These are phyloP conservation scores for Capronia coronata DNA, from an alignment of 2,329 filamentous ascomycete species.

Conservation along the genomic window DNA sequence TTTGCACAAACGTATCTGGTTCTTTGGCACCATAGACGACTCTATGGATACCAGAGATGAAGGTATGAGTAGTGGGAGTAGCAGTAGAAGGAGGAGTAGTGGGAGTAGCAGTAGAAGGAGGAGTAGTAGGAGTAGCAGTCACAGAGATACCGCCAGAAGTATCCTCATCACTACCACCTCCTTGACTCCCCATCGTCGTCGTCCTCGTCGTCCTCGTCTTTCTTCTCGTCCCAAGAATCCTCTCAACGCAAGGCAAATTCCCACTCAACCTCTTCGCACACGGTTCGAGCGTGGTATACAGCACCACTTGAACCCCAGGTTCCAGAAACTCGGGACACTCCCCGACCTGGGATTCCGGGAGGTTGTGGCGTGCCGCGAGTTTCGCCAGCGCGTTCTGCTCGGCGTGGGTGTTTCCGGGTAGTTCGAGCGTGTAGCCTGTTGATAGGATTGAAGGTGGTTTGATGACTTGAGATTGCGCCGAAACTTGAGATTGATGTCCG, in stretches of 20 bases:
- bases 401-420: slow-evolving; percentile 88
- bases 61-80: slow-evolving; percentile 28
- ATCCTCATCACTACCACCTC: neutral
- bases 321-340: slow-evolving; percentile 43
- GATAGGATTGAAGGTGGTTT: too few relatives aligned
- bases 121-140: neutral
- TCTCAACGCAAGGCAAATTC: slow-evolving; percentile 58
- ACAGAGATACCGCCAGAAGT: too few relatives aligned
- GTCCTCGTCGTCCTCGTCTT: too few relatives aligned
- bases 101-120: slow-evolving; percentile 29
- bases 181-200: too few relatives aligned
- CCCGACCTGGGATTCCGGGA: slow-evolving; percentile 30
- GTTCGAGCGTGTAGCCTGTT: slow-evolving; percentile 85
- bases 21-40: slow-evolving; percentile 87
- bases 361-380: slow-evolving; percentile 37
- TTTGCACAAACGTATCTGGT: slow-evolving; percentile 79
- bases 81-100: slow-evolving; percentile 29
- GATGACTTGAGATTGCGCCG: too few relatives aligned
- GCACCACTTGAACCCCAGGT: slow-evolving; percentile 45
- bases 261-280: slow-evolving; percentile 43
- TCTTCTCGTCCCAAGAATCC: slow-evolving; percentile 55
- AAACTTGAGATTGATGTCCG: too few relatives aligned
- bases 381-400: slow-evolving; percentile 90
- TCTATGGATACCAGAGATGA: slow-evolving; percentile 60
- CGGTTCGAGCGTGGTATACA: slow-evolving; percentile 84